phyloP scores from a whole-genome alignment of 768 basidiomycete species.

The Leccinellum rugosiceps region DNA sequence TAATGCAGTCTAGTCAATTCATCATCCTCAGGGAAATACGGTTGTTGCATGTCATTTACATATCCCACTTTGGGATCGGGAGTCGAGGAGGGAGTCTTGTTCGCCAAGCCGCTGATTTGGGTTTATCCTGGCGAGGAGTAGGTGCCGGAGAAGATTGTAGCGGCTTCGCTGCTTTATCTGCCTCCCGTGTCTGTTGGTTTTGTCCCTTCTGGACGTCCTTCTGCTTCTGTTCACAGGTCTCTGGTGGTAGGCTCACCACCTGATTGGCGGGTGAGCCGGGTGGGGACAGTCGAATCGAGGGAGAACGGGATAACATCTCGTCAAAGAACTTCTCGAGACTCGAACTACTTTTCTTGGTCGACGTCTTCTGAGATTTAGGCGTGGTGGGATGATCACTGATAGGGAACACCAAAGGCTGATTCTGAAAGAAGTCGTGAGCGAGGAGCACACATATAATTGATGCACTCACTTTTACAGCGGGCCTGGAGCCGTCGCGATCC shows the following conservation, averaged over 20 bases:
- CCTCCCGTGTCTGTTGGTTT: neutral
- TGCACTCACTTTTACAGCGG: conserved; percentile 11
- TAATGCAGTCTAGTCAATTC: neutral
- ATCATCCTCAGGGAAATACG: neutral
- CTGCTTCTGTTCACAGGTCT: neutral
- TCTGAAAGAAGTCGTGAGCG: conserved; percentile 2
- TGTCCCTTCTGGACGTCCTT: neutral
- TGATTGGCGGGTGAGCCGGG: conserved; percentile 11
- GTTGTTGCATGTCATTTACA: neutral
- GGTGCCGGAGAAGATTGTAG: neutral
- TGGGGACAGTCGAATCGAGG: conserved; percentile 20
- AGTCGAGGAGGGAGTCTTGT: conserved; percentile 27
- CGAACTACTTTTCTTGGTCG: neutral
- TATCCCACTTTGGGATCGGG: conserved; percentile 32
- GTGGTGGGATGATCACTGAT: neutral
- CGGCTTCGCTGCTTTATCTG: neutral
- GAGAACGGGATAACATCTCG: conserved; percentile 10
- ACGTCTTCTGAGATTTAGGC: too few relatives aligned
- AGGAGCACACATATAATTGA: neutral
- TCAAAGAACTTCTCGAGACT: conserved; percentile 16
- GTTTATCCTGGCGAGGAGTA: conserved; percentile 6
- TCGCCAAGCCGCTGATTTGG: conserved; percentile 17
- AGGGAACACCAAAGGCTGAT: conserved; percentile 13
- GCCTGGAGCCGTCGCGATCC: conserved; percentile 10
- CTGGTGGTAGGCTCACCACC: neutral